Evolutionary conservation across 805 yeast genomes (phyloP), one percentile per base, ranked within the genome.

Genomic region (Candida endomychidarum): DNA sequence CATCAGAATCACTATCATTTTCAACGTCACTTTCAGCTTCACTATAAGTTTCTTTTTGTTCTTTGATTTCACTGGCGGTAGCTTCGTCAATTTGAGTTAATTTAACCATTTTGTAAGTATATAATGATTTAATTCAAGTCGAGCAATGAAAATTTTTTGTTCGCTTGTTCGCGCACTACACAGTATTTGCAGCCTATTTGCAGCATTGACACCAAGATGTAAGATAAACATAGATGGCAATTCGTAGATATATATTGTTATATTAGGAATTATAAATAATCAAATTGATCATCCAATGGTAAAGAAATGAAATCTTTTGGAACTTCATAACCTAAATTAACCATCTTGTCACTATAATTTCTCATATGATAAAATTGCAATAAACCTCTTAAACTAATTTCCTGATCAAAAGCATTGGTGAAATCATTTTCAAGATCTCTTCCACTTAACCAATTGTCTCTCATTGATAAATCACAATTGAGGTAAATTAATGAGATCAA

Each of bases 391-490:
- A 91, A 58, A 0, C 96, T 90, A 34, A 82, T 76, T 55, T 91
- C 98, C 54, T 89, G 93, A 11, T 88, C 88, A 52, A 81, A 81
- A 1, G 95, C 83, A 49, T 82, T 83, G 40, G 78, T 79, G 41
- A 86, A 67, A 47, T 87, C 90, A 14, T 79, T 81, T 20, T 84
- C 83, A 17, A 86, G 67, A 57, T 88, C 95, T 43, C 78, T 75
- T 0, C 96, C 96, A 48, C 74, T 81, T 20, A 91, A 72, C 98
- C 98, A 91, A 46, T 81, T 83, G 56, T 91, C 99, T 45, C 80
- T 74, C 34, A 91, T 60, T 12, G 81, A 78, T 26, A 89, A 67
- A 50, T 80, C 77, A 51, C 86, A 77, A 54, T 88, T 81, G 19
- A 93, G 58, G 53, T 85, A 91, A 2, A 91, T 89, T 45, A 86